Evolutionary conservation across 495 filamentous ascomycete genomes (phyloP).

Genomic region (Aspergillus ellipticus): DNA sequence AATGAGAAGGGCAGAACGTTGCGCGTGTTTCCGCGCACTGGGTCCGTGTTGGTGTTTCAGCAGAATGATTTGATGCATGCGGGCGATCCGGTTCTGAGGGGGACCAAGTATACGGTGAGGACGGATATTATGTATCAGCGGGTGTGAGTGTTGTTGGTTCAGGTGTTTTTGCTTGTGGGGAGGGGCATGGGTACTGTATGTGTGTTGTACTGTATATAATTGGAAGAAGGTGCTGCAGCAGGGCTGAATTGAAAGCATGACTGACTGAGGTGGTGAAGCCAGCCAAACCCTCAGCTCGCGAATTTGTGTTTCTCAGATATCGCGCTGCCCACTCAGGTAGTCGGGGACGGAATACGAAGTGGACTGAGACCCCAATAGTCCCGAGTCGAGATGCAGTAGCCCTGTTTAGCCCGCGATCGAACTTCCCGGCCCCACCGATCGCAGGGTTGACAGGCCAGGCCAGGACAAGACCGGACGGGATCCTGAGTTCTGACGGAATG

Average conservation of each 20-base stretch:
- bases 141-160: neutral
- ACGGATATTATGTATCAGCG: constrained; percentile 68
- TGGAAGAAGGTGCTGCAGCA: neutral
- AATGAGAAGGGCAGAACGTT: constrained; percentile 43
- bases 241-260: neutral
- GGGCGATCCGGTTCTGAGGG: constrained; percentile 64
- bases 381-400: too few species aligned
- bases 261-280: too few species aligned
- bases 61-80: constrained; percentile 64
- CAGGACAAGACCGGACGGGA: too few species aligned
- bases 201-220: too few species aligned
- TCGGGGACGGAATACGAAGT: too few species aligned
- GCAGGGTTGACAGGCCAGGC: neutral
- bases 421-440: neutral
- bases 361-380: too few species aligned
- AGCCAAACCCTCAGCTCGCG: too few species aligned
- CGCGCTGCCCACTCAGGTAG: too few species aligned
- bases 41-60: constrained; percentile 75
- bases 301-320: too few species aligned
- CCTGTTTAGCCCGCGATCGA: too few species aligned
- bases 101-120: constrained; percentile 71
- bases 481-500: too few species aligned
- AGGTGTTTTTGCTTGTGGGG: neutral
- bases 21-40: constrained; percentile 64
- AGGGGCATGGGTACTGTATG: too few species aligned